Percentiles rank a stretch among this genome's conserved stretches.
phyloP scores from a whole-genome alignment of 2,329 filamentous ascomycete genomes.

The Botrytis galanthina region DNA sequence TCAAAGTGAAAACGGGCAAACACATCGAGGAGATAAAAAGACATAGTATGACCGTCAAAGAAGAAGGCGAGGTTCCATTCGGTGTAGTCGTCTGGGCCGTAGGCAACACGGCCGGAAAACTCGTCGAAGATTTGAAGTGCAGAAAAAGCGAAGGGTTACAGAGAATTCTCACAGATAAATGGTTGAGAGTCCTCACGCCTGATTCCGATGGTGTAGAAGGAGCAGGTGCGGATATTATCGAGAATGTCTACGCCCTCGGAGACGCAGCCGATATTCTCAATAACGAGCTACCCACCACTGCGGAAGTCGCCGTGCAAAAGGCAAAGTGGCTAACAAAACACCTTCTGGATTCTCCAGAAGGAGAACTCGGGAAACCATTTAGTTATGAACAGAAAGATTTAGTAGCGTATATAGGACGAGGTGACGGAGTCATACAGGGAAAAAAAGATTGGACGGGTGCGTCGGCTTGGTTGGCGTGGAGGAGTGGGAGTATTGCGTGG shows the following conservation, averaged over 20 bases:
- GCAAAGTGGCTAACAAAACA: conserved; percentile 23
- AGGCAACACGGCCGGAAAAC: conserved; percentile 27
- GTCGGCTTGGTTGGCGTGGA: conserved; percentile 30
- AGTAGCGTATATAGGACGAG: conserved; percentile 28
- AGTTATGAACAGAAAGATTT: conserved; percentile 26
- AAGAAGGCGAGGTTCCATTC: conserved; percentile 22
- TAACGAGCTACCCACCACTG: conserved; percentile 25
- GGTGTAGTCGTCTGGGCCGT: conserved; percentile 27
- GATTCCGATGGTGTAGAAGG: conserved; percentile 32
- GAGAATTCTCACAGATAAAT: conserved; percentile 27
- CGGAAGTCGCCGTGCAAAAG: conserved; percentile 28
- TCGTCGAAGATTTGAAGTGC: conserved; percentile 32
- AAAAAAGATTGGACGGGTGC: conserved; percentile 27
- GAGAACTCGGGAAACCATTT: conserved; percentile 16
- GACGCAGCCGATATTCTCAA: conserved; percentile 35
- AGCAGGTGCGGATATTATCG: neutral
- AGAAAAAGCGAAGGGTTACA: conserved; percentile 30
- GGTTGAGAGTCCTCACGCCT: conserved; percentile 20
- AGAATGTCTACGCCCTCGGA: conserved; percentile 35
- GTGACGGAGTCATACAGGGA: conserved; percentile 28
- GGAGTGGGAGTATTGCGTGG: conserved; percentile 30
- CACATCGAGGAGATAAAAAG: conserved; percentile 28
- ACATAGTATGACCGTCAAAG: conserved; percentile 23
- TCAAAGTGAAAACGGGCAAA: conserved; percentile 41
- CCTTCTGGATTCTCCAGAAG: neutral